Conservation (phyloP, 345 rosid species). For the Hypericum androsaemum region DNA sequence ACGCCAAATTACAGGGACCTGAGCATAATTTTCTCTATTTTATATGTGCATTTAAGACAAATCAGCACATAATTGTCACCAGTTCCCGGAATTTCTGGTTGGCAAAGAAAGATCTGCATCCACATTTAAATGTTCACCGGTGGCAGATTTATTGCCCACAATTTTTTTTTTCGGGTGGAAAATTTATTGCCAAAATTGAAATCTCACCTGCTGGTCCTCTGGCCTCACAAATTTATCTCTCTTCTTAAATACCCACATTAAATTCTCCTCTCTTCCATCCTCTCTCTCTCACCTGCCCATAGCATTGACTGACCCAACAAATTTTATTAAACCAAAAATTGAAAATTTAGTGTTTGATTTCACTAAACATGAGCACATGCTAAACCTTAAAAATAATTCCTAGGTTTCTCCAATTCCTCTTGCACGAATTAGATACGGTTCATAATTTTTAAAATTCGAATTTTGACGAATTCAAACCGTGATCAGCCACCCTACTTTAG, state of each 20-base stretch:
- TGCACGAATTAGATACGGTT: neutral
- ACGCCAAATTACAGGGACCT: too few species aligned
- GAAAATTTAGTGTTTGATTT: neutral
- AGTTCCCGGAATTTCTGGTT: too few species aligned
- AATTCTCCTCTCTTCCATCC: neutral
- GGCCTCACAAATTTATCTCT: conserved; percentile 14
- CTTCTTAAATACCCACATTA: conserved; percentile 12
- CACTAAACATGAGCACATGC: neutral
- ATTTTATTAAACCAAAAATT: neutral
- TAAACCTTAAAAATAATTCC: neutral
- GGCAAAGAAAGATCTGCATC: neutral
- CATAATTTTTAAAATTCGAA: too few species aligned
- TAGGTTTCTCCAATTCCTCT: conserved; percentile 1
- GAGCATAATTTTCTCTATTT: too few species aligned
- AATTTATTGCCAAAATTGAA: conserved; percentile 17
- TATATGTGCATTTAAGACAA: too few species aligned
- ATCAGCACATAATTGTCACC: too few species aligned
- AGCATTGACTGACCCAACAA: neutral
- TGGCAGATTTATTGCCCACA: conserved; percentile 13
- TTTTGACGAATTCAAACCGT: too few species aligned
- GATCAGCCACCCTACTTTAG: neutral
- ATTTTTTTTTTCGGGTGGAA: conserved; percentile 9
- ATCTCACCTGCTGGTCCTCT: conserved; percentile 10
- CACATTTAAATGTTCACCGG: neutral
- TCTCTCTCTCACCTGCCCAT: conserved; percentile 11